Evolutionary conservation across 148 eudicot genomes (phyloP).

Genomic region (Oxyria digyna): DNA sequence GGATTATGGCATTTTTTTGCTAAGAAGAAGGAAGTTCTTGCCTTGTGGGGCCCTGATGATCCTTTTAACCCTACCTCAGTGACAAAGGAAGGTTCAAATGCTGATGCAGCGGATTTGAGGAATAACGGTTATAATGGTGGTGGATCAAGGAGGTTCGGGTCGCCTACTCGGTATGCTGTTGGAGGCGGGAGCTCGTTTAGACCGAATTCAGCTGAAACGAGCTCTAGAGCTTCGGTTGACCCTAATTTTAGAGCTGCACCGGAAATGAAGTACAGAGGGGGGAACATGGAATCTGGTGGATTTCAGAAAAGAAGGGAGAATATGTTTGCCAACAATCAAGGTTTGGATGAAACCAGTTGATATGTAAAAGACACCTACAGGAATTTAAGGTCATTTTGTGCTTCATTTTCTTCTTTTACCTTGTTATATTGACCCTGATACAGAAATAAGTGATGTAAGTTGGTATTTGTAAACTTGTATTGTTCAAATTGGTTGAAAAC

Average conservation of each 20-base stretch:
- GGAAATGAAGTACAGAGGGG: slow-evolving; percentile 66
- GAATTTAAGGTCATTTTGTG: background rate
- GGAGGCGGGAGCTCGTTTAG: slow-evolving; percentile 39
- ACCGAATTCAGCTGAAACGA: slow-evolving; percentile 36
- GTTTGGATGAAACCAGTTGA: slow-evolving; percentile 20
- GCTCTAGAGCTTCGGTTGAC: slow-evolving; percentile 57
- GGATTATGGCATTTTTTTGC: slow-evolving; percentile 95
- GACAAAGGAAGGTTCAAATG: slow-evolving; percentile 38
- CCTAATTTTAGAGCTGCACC: slow-evolving; percentile 47
- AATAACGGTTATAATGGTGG: slow-evolving; percentile 46
- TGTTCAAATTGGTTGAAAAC: background rate
- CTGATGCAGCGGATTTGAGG: slow-evolving; percentile 53
- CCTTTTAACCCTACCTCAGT: slow-evolving; percentile 38
- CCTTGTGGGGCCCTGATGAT: slow-evolving; percentile 94
- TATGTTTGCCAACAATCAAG: slow-evolving; percentile 25
- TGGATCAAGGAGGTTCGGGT: slow-evolving; percentile 60
- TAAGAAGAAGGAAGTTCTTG: slow-evolving; percentile 81
- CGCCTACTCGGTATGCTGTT: slow-evolving; percentile 67
- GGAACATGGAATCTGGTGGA: slow-evolving; percentile 52
- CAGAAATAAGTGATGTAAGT: background rate
- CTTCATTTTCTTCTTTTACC: background rate
- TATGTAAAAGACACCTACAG: background rate
- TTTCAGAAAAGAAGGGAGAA: slow-evolving; percentile 64
- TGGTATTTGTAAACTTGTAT: background rate
- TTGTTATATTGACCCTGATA: background rate